These are phyloP conservation scores for Acanthamoeba culbertsoni DNA, from an alignment of 208 protist species.

Conservation along the genomic window DNA sequence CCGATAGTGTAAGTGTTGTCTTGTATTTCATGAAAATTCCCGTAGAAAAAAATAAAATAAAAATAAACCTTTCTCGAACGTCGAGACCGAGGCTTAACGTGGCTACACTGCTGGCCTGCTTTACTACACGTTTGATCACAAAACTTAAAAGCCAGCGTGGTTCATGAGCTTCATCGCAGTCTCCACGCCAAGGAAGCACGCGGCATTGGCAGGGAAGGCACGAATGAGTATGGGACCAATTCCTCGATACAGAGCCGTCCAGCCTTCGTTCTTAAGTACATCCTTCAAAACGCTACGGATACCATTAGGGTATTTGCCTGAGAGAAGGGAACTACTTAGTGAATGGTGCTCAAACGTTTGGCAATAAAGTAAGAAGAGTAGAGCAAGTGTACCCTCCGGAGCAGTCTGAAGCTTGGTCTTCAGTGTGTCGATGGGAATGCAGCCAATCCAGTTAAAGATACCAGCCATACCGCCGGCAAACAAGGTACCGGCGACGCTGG, in stretches of 20 bases:
- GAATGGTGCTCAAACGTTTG: background rate
- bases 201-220: constrained; percentile 85
- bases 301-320: constrained; percentile 71
- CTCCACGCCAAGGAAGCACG: constrained; percentile 83
- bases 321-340: background rate
- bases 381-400: constrained; percentile 50
- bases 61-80: no score
- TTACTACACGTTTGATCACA: background rate
- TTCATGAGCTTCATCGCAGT: constrained; percentile 67
- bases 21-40: no score
- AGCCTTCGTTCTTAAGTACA: constrained; percentile 73
- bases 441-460: constrained; percentile 77
- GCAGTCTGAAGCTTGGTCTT: constrained; percentile 76
- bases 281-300: constrained; percentile 73
- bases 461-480: constrained; percentile 77
- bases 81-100: no score
- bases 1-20: no score
- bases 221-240: constrained; percentile 79
- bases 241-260: constrained; percentile 66
- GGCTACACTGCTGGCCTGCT: background rate
- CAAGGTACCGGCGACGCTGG: constrained; percentile 13
- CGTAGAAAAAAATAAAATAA: no score
- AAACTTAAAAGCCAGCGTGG: constrained; percentile 23
- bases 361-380: background rate
- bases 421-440: constrained; percentile 75